Percentiles rank a stretch among this genome's conserved stretches.
Conservation (phyloP, 495 filamentous ascomycete species). For the Penicillium odoratum region DNA sequence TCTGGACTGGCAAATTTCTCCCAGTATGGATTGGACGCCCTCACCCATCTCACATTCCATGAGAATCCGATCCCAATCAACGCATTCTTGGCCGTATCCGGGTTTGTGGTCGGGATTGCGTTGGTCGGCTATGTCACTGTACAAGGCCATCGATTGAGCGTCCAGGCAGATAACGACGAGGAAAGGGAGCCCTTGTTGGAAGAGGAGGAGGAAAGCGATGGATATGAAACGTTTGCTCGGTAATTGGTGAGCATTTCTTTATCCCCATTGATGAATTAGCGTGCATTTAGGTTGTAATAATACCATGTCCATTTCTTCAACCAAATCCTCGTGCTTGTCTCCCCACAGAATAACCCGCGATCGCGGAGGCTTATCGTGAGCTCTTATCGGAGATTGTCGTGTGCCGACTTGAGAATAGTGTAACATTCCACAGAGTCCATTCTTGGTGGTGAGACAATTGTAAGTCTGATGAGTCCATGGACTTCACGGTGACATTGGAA, state of each 20-base stretch:
- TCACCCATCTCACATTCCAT: conserved; percentile 71
- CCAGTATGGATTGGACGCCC: conserved; percentile 75
- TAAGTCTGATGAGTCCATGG: too few species aligned
- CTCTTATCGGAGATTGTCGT: too few species aligned
- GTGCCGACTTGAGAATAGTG: too few species aligned
- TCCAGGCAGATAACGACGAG: conserved; percentile 16
- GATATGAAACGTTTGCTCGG: not conserved
- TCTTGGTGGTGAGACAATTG: too few species aligned
- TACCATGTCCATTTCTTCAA: too few species aligned
- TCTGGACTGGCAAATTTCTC: conserved; percentile 83
- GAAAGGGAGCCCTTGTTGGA: conserved; percentile 35
- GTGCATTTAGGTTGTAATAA: not conserved
- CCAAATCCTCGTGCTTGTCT: too few species aligned
- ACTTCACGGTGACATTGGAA: too few species aligned
- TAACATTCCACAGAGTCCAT: too few species aligned
- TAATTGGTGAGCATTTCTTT: not conserved
- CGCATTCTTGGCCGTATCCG: conserved; percentile 58
- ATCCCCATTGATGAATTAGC: not conserved
- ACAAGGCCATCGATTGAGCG: conserved; percentile 25
- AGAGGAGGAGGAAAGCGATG: conserved; percentile 26
- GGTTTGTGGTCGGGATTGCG: conserved; percentile 59
- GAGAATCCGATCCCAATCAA: conserved; percentile 82
- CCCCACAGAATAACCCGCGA: too few species aligned
- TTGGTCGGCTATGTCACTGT: conserved; percentile 60
- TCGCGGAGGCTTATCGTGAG: too few species aligned